Conservation (phyloP, 2,329 filamentous ascomycete genomes). For the Colletotrichum karsti region DNA sequence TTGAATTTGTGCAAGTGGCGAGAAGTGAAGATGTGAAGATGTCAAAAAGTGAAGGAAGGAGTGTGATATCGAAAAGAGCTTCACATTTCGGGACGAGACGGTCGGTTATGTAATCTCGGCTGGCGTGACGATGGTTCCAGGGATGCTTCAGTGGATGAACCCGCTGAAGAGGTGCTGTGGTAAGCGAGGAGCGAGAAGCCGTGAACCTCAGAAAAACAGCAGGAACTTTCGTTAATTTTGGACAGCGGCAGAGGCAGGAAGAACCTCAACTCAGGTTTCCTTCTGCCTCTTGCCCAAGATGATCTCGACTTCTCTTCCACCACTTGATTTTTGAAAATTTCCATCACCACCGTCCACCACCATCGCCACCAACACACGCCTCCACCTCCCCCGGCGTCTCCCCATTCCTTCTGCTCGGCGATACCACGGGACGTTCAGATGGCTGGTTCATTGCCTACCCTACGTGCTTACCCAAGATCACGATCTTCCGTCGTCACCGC, state of each 20-base stretch:
- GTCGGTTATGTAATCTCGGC: background rate
- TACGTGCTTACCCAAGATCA: background rate
- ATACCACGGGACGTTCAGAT: too few relatives aligned
- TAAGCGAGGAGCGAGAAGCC: background rate
- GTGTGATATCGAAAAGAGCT: background rate
- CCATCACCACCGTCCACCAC: background rate
- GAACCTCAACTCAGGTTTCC: too few relatives aligned
- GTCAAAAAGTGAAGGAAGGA: too few relatives aligned
- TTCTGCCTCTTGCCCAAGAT: too few relatives aligned
- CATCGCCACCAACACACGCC: background rate
- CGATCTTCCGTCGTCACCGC: background rate
- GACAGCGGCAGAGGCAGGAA: too few relatives aligned
- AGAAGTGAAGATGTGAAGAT: too few relatives aligned
- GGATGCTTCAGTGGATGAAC: background rate
- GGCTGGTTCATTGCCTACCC: too few relatives aligned
- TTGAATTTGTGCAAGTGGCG: too few relatives aligned
- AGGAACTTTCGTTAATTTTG: background rate
- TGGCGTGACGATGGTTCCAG: background rate
- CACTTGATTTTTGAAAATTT: background rate
- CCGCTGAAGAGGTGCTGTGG: background rate
- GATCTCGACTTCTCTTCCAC: background rate
- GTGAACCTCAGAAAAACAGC: background rate
- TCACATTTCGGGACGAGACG: background rate
- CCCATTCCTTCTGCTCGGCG: too few relatives aligned
- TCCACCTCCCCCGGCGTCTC: background rate